Percentiles rank a stretch among this genome's conserved stretches.
Evolutionary conservation across 352 stramenopile genomes (phyloP).

Genomic region (Pythium chondricola): DNA sequence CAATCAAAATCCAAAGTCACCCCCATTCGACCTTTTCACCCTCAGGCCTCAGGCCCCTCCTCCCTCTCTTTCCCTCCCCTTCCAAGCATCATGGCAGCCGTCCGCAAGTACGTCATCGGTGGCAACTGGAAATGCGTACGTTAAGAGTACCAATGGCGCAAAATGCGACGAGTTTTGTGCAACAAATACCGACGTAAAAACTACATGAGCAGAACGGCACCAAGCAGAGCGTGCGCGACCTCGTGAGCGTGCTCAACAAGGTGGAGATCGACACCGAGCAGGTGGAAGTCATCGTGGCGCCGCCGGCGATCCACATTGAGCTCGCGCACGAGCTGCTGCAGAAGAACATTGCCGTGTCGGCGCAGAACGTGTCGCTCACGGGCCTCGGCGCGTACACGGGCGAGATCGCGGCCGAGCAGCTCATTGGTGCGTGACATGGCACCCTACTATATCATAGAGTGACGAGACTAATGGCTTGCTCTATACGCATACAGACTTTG

Average conservation of each 20-base stretch:
- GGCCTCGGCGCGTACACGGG: conserved; percentile 90
- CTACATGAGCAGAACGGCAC: conserved; percentile 65
- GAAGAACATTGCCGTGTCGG: conserved; percentile 52
- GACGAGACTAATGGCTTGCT: conserved; percentile 44
- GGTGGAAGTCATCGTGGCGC: conserved; percentile 69
- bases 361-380: conserved; percentile 70
- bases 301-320: conserved; percentile 49
- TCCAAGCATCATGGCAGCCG: conserved; percentile 21
- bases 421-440: conserved; percentile 58
- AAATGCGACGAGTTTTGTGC: too few relatives aligned
- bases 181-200: too few relatives aligned
- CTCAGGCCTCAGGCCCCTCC: not conserved
- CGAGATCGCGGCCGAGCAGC: conserved; percentile 81
- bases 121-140: conserved; percentile 90
- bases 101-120: conserved; percentile 72
- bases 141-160: conserved; percentile 3
- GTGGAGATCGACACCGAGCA: conserved; percentile 56
- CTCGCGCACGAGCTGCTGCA: conserved; percentile 39
- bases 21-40: conserved; percentile 16
- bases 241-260: conserved; percentile 78
- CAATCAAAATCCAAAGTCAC: not conserved
- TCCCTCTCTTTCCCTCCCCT: not conserved
- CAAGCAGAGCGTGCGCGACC: conserved; percentile 81
- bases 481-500: conserved; percentile 47
- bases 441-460: not conserved